Base-by-base conservation (phyloP, 2,329 filamentous ascomycete species). In the Fusarium oxysporum region DNA sequence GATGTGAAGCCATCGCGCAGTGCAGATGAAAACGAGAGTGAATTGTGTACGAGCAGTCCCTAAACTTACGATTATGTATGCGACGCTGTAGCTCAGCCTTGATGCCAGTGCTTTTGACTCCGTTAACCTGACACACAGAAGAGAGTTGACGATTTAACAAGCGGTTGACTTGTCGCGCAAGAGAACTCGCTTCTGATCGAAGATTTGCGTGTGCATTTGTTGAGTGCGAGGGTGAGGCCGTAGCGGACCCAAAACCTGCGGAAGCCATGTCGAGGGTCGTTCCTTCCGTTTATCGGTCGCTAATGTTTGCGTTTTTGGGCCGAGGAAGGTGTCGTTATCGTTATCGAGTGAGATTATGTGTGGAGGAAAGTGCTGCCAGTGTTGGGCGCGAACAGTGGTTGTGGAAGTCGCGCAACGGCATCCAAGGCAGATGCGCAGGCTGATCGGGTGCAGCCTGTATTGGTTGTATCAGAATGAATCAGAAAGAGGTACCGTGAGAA, bases 11-110 rank as follows among this genome's bases (percentile, higher is more conserved):
- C 43, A 32, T 44, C 57, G 19, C 38, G 45, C 37, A 35, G 44
- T 38, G 35, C 19, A 30, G 41, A 47, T 54, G 50, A 35, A 47
- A 65, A 64, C 30, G 28, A 19, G 25, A 43, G 19, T 33, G 28
- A 37, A 50, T 16, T 40, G 40, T 37, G 25, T 28, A 37, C 45
- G 25, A 48, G 23, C 37, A 53, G 53, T 58, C 6, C n/a, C 40
- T 60, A 60, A 41, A 90, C 93, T 83, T 86, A 98, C 96, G 89
- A 66, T 89, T 86, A 71, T 92, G 89, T 69, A 98, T 93, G 77
- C 96, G 92, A 65, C 85, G 84, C 82, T 97, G 95, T 67, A 98
- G 85, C 45, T 93, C 89, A 38, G 91, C 90, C 86, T 99, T 99
- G 78, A 96, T 92, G 25, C 96, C 96, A 33, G 92, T 93, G 68